Evolutionary conservation across 768 basidiomycete genomes (phyloP).

Genomic region (Scleroderma citrinum): DNA sequence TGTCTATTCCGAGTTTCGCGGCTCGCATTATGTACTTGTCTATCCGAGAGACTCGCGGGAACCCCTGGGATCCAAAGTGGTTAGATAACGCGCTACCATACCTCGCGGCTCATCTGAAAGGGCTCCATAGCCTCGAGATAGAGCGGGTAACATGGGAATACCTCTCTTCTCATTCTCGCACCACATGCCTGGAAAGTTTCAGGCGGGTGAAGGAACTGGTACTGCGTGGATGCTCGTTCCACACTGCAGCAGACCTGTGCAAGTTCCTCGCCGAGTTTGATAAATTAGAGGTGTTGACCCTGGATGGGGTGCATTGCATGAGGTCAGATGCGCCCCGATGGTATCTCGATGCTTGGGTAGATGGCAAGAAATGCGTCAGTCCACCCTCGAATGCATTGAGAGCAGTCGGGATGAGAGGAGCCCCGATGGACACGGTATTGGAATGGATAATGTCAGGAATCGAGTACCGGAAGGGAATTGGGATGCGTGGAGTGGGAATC

Average conservation of each 20-base stretch:
- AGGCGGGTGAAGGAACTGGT: constrained; percentile 14
- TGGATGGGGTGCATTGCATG: constrained; percentile 25
- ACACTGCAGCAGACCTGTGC: constrained; percentile 22
- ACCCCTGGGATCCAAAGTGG: constrained; percentile 29
- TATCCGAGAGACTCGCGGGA: constrained; percentile 25
- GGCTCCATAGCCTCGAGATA: constrained; percentile 21
- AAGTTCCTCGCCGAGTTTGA: constrained; percentile 22
- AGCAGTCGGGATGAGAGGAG: constrained; percentile 23
- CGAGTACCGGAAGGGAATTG: constrained; percentile 8
- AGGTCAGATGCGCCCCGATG: constrained; percentile 12
- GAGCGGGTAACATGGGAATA: constrained; percentile 29
- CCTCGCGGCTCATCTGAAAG: constrained; percentile 15
- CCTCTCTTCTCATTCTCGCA: constrained; percentile 22
- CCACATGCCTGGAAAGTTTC: constrained; percentile 21
- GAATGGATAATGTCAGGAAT: constrained; percentile 23
- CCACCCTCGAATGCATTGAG: constrained; percentile 16
- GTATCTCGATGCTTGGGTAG: constrained; percentile 4
- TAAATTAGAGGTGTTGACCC: constrained; percentile 21
- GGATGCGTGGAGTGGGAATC: constrained; percentile 8
- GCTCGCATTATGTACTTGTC: constrained; percentile 41
- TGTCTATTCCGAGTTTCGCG: constrained; percentile 47
- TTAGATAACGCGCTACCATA: constrained; percentile 24
- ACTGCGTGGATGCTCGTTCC: constrained; percentile 21
- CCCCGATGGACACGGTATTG: constrained; percentile 19
- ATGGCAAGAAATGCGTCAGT: constrained; percentile 7